Base-by-base conservation (phyloP, 106 monocot species). In the Phalaenopsis aphrodite region DNA sequence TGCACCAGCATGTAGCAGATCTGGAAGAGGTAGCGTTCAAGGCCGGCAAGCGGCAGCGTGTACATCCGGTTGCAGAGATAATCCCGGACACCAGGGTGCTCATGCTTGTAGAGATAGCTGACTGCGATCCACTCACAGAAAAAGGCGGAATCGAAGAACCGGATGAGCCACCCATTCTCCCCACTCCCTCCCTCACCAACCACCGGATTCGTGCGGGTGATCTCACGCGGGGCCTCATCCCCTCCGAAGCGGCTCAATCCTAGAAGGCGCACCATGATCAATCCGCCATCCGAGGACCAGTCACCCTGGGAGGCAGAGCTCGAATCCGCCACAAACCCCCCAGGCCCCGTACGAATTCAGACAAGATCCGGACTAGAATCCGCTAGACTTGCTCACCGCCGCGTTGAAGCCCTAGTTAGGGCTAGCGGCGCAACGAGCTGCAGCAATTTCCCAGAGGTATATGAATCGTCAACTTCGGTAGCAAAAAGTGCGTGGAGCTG, bases 101-200 rank as follows among this genome's bases (percentile, higher is more conserved):
- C 91, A 75, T 93, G 91, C 89, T 99, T 99, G 95, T 99, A 99
- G 45, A 99, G 91, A 81, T 99, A 99, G 83, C 99, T 99, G 46
- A 99, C 99, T 1, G 99, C 99, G 83, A 99, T 99, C 99, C 99
- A 99, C 91, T 99, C 99, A 79, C 99, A 99, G 88, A 99, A 99
- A 91, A 99, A 99, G 79, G 99, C 79, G 19, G 99, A 99, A 75
- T 99, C 95, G 81, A 95, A 99, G 91, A 99, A 99, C 41, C 99
- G 89, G 47, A 99, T 90, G 21, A 99, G 86, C 99, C 99, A 99
- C 36, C 99, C 99, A 66, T 72, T 95, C 88, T 95, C 95, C 3
- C 99, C 92, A 47, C 69, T 82, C n/a, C 80, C 67, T 23, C 72
- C 88, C 18, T 42, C 89, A 55, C 78, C 82, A 37, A 80, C 42